Evolutionary conservation across 2,329 filamentous ascomycete genomes (phyloP).

Genomic region (Colletotrichum musae): DNA sequence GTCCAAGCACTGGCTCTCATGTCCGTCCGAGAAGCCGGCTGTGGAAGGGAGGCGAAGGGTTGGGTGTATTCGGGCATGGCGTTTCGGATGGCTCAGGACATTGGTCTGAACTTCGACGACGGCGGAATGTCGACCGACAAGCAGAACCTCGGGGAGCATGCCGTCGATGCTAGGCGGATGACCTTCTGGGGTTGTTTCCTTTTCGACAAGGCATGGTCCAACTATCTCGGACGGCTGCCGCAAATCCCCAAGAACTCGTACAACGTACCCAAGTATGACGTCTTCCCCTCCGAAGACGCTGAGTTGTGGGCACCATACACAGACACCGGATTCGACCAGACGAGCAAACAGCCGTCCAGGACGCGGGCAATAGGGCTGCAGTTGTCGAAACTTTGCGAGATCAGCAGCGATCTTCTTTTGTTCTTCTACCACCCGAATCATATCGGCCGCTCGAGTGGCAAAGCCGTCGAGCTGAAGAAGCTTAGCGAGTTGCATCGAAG

Average conservation of each 20-base stretch:
- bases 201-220: slow-evolving; percentile 99
- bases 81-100: slow-evolving; percentile 96
- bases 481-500: slow-evolving; percentile 92
- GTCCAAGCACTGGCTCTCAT: slow-evolving; percentile 95
- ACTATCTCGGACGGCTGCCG: slow-evolving; percentile 92
- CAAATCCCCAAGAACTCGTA: slow-evolving; percentile 86
- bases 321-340: slow-evolving; percentile 82
- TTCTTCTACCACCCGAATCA: slow-evolving; percentile 91
- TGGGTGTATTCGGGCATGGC: slow-evolving; percentile 99
- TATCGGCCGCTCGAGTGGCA: slow-evolving; percentile 76
- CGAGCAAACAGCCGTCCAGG: slow-evolving; percentile 83
- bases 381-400: slow-evolving; percentile 88
- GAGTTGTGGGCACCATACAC: slow-evolving; percentile 91
- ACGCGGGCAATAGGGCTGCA: slow-evolving; percentile 87
- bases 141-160: slow-evolving; percentile 79
- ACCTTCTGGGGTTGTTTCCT: slow-evolving; percentile 98
- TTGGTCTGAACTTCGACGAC: slow-evolving; percentile 90
- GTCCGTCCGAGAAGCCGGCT: slow-evolving; percentile 96
- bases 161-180: slow-evolving; percentile 89
- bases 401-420: slow-evolving; percentile 89
- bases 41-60: slow-evolving; percentile 92
- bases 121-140: slow-evolving; percentile 73
- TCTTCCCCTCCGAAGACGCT: slow-evolving; percentile 90
- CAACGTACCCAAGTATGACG: slow-evolving; percentile 89
- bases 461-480: slow-evolving; percentile 89